Evolutionary conservation across 768 basidiomycete species (phyloP).

Genomic region (Calvatia gigantea): DNA sequence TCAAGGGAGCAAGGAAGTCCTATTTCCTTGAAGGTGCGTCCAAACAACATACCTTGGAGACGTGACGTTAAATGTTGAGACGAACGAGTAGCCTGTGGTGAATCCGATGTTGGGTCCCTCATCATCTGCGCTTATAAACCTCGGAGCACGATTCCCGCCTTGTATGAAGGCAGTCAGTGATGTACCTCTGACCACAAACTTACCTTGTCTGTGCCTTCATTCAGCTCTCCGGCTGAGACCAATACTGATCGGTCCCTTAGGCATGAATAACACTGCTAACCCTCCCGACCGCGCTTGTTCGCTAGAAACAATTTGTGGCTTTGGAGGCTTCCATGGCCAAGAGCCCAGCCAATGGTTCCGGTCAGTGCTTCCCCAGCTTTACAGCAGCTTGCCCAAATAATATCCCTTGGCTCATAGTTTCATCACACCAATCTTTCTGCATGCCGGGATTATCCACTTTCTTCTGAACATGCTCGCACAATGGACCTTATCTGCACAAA

Average conservation of each 20-base stretch:
- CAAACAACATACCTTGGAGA: background rate
- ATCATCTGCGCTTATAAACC: slow-evolving; percentile 73
- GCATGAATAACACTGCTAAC: slow-evolving; percentile 82
- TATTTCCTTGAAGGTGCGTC: slow-evolving; percentile 74
- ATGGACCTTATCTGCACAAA: slow-evolving; percentile 71
- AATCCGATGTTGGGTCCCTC: slow-evolving; percentile 94
- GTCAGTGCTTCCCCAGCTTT: slow-evolving; percentile 20
- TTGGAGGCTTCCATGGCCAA: slow-evolving; percentile 56
- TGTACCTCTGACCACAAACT: slow-evolving; percentile 47
- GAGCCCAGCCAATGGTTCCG: slow-evolving; percentile 48
- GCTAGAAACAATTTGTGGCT: slow-evolving; percentile 82
- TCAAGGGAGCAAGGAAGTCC: slow-evolving; percentile 72
- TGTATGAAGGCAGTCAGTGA: slow-evolving; percentile 77
- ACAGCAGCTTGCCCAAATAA: background rate
- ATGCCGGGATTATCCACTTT: slow-evolving; percentile 95
- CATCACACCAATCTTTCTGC: slow-evolving; percentile 85
- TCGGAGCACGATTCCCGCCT: slow-evolving; percentile 90
- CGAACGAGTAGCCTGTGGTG: slow-evolving; percentile 57
- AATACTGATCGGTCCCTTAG: slow-evolving; percentile 26
- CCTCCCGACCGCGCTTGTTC: slow-evolving; percentile 69
- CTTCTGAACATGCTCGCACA: slow-evolving; percentile 90
- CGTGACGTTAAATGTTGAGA: background rate
- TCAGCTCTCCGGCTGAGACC: background rate
- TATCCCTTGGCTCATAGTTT: slow-evolving; percentile 46
- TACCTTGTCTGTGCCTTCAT: slow-evolving; percentile 50